phyloP scores from a whole-genome alignment of 306 rosid genomes.

The Fagus crenata region DNA sequence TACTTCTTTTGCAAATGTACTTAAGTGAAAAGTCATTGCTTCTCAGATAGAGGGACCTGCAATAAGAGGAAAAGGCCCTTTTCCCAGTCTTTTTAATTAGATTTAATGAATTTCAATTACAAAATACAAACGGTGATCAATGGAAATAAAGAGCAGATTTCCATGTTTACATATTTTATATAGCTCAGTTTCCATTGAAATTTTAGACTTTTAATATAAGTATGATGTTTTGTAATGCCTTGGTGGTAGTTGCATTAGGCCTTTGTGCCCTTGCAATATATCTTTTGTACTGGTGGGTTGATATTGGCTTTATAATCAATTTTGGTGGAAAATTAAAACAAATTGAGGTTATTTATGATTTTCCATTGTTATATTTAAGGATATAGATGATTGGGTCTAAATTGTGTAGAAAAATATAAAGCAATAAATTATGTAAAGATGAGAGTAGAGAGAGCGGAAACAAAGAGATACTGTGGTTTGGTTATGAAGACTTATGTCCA shows the following conservation, averaged over 20 bases:
- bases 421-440: too few relatives aligned
- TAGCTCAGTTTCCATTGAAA: background rate
- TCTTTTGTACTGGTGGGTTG: background rate
- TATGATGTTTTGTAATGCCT: background rate
- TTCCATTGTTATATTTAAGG: too few relatives aligned
- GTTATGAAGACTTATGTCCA: too few relatives aligned
- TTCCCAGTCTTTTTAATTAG: background rate
- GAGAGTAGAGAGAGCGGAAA: too few relatives aligned
- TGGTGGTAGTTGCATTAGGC: too few relatives aligned
- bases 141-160: background rate
- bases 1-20: background rate
- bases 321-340: background rate
- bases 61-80: background rate
- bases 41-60: background rate
- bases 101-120: constrained; percentile 2
- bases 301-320: background rate
- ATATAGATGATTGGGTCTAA: too few relatives aligned
- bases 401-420: too few relatives aligned
- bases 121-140: background rate
- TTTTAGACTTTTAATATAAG: background rate
- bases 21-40: background rate
- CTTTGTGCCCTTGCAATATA: too few relatives aligned
- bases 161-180: background rate
- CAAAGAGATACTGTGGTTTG: too few relatives aligned
- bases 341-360: background rate